phyloP scores from a whole-genome alignment of 108 stramenopile genomes.

The Epithemia pelagica region DNA sequence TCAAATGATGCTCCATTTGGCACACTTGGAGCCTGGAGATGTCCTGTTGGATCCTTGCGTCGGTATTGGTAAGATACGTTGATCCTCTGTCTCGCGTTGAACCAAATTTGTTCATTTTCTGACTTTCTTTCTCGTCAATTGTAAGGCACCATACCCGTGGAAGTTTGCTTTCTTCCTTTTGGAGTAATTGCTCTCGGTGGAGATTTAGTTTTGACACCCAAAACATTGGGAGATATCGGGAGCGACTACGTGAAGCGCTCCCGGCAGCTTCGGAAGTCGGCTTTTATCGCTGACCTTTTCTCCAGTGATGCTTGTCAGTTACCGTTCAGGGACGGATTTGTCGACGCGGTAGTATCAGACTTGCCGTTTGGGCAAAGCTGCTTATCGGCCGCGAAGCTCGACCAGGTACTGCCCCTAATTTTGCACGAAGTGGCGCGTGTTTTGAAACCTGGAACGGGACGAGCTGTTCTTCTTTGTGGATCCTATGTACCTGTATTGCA shows the following conservation, averaged over 20 bases:
- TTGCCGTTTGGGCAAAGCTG: conserved; percentile 63
- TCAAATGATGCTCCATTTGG: conserved; percentile 37
- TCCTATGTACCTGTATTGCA: conserved; percentile 16
- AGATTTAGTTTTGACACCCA: conserved; percentile 33
- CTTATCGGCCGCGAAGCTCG: conserved; percentile 32
- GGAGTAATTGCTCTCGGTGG: conserved; percentile 39
- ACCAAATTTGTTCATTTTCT: too few species aligned
- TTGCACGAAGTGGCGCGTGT: conserved; percentile 50
- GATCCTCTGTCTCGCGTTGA: too few species aligned
- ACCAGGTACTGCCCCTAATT: conserved; percentile 37
- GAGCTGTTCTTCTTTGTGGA: conserved; percentile 46
- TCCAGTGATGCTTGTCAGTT: conserved; percentile 54
- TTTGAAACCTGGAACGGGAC: conserved; percentile 32
- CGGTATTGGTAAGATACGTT: conserved; percentile 28
- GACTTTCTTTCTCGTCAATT: too few species aligned
- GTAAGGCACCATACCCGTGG: conserved; percentile 39
- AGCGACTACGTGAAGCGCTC: conserved; percentile 6
- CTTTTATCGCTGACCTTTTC: background rate
- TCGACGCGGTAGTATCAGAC: conserved; percentile 53
- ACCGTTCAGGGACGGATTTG: conserved; percentile 40
- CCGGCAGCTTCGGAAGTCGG: background rate
- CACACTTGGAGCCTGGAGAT: conserved; percentile 30
- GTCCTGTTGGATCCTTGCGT: conserved; percentile 67
- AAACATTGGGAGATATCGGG: conserved; percentile 6
- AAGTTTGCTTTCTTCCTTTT: conserved; percentile 10